Evolutionary conservation across 805 yeast species (phyloP).

Genomic region (Brettanomyces custersianus): DNA sequence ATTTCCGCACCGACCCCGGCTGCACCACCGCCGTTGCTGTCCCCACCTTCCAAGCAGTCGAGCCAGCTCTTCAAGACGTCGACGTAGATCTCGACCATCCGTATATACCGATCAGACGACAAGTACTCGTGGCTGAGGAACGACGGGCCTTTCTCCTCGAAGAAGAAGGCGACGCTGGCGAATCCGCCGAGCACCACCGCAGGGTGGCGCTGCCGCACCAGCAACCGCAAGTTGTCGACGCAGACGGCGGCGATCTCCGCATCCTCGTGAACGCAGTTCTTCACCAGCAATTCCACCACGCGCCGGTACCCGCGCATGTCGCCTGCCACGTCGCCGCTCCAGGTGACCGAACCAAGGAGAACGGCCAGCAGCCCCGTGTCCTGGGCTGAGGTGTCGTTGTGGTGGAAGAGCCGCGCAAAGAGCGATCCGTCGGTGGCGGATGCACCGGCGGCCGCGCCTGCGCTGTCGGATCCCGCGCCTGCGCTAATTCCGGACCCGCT

Average conservation of each 20-base stretch:
- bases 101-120: slow-evolving; percentile 52
- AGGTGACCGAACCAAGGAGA: slow-evolving; percentile 64
- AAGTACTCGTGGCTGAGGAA: slow-evolving; percentile 48
- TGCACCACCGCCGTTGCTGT: too few relatives aligned
- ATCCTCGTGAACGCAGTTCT: slow-evolving; percentile 67
- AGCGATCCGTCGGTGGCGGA: slow-evolving; percentile 21
- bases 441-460: slow-evolving; percentile 12
- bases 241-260: slow-evolving; percentile 56
- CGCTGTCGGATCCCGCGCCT: slow-evolving; percentile 4
- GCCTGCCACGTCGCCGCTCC: slow-evolving; percentile 37
- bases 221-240: slow-evolving; percentile 47
- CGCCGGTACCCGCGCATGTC: slow-evolving; percentile 38
- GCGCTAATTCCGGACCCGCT: slow-evolving; percentile 2
- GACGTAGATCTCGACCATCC: slow-evolving; percentile 59
- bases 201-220: slow-evolving; percentile 65
- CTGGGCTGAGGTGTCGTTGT: slow-evolving; percentile 22
- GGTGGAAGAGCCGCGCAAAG: slow-evolving; percentile 25
- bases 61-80: slow-evolving; percentile 81
- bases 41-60: slow-evolving; percentile 36
- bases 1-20: slow-evolving; percentile 10
- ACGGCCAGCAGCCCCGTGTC: slow-evolving; percentile 60
- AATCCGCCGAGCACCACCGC: slow-evolving; percentile 61
- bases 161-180: slow-evolving; percentile 69
- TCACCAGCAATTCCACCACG: slow-evolving; percentile 65
- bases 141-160: slow-evolving; percentile 60